A percentile compares a stretch with the other conserved stretches of the same genome.
Evolutionary conservation across 352 stramenopile genomes (phyloP).

Genomic region (Pythium sp.): DNA sequence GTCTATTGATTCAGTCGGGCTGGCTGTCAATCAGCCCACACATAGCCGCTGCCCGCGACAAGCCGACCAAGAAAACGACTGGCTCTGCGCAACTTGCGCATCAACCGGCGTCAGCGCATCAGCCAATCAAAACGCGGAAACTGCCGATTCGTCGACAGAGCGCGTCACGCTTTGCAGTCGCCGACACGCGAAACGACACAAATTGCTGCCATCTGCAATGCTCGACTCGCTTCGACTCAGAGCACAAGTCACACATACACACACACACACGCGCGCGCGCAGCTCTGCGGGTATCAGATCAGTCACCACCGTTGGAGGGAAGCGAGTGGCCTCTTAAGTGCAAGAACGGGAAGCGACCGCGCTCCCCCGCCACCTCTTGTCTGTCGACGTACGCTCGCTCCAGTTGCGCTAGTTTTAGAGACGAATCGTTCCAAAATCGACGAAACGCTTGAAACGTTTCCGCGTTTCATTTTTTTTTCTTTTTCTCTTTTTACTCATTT

Average conservation of each 20-base stretch:
- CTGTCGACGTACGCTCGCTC: slow-evolving; percentile 1
- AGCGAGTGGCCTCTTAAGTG: background rate
- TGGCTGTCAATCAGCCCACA: background rate
- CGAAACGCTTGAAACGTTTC: too few species aligned
- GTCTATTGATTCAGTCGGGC: background rate
- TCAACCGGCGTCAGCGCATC: background rate
- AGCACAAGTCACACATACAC: background rate
- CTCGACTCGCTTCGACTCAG: background rate
- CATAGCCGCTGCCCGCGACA: background rate
- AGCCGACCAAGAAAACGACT: slow-evolving; percentile 1
- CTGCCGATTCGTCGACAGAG: slow-evolving; percentile 8
- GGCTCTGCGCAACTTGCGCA: slow-evolving; percentile 8
- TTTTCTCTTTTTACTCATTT: too few species aligned
- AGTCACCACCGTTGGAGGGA: background rate
- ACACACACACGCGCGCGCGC: too few species aligned
- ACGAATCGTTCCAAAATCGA: too few species aligned
- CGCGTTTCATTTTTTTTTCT: too few species aligned
- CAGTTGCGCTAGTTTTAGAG: background rate
- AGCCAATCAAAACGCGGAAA: background rate
- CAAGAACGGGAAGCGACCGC: background rate
- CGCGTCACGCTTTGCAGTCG: slow-evolving; percentile 8
- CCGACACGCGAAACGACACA: background rate
- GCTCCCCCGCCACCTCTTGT: background rate
- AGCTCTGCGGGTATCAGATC: background rate
- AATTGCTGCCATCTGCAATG: background rate